Conservation (phyloP, 495 filamentous ascomycete species). For the Podospora sp. region DNA sequence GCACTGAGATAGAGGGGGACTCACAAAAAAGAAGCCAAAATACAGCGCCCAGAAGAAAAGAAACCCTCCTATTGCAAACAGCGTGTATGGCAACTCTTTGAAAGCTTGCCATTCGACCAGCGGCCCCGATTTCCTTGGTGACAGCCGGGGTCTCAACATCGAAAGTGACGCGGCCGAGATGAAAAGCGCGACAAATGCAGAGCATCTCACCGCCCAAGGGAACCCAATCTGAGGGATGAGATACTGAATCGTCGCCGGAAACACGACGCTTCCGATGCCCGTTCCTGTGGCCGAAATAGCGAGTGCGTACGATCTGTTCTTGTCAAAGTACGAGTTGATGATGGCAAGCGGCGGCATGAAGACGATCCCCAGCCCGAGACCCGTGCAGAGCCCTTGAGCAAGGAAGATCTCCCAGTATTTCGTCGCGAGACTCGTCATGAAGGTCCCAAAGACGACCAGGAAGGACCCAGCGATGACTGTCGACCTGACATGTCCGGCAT, state of each 20-base stretch:
- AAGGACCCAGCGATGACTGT: constrained; percentile 40
- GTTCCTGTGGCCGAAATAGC: constrained; percentile 45
- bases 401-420: constrained; percentile 51
- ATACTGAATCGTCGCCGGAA: constrained; percentile 47
- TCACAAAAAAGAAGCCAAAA: constrained; percentile 52
- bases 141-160: constrained; percentile 38
- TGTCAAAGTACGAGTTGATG: constrained; percentile 45
- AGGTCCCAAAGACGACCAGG: constrained; percentile 44
- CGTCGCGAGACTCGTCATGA: constrained; percentile 46
- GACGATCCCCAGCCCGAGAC: constrained; percentile 46
- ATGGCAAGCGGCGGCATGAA: constrained; percentile 49
- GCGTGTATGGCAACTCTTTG: constrained; percentile 42
- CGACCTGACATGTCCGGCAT: constrained; percentile 45
- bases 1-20: constrained; percentile 15
- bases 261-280: constrained; percentile 47
- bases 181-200: constrained; percentile 43
- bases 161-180: constrained; percentile 34
- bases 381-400: constrained; percentile 46
- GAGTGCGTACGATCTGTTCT: constrained; percentile 40
- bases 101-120: constrained; percentile 49
- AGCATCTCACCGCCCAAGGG: constrained; percentile 47
- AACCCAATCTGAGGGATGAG: constrained; percentile 47
- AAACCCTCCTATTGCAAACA: constrained; percentile 44
- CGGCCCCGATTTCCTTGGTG: constrained; percentile 38
- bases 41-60: constrained; percentile 48